phyloP scores from a whole-genome alignment of 2,329 filamentous ascomycete species.

The Reticulascus tulasneorum region DNA sequence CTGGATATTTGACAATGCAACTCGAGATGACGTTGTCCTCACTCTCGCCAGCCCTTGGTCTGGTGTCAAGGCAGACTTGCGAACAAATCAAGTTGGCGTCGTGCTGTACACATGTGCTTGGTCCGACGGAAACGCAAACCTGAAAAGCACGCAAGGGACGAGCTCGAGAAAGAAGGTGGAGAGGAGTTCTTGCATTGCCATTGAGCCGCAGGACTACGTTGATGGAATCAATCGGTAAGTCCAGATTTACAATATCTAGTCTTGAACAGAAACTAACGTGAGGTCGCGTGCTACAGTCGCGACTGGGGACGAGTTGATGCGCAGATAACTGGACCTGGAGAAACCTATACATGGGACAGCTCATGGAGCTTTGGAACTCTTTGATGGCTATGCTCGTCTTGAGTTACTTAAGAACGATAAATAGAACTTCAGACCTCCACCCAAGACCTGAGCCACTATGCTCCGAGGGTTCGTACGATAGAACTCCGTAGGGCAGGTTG shows the following conservation, averaged over 20 bases:
- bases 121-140: conserved; percentile 43
- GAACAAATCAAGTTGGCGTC: conserved; percentile 65
- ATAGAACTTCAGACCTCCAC: no score
- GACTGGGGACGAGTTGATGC: conserved; percentile 35
- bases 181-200: conserved; percentile 67
- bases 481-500: no score
- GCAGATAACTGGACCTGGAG: conserved; percentile 37
- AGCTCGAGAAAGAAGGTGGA: conserved; percentile 37
- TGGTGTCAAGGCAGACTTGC: conserved; percentile 67
- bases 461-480: no score
- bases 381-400: neutral
- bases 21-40: conserved; percentile 36
- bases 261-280: no score
- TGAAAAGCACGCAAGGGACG: conserved; percentile 59
- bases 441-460: no score
- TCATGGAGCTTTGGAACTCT: conserved; percentile 38
- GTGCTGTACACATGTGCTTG: conserved; percentile 68
- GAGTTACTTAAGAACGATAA: no score
- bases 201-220: conserved; percentile 75
- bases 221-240: conserved; percentile 69
- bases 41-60: conserved; percentile 58
- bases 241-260: conserved; percentile 20
- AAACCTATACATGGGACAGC: conserved; percentile 38
- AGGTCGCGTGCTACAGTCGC: no score
- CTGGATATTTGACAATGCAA: conserved; percentile 40